Evolutionary conservation across 257 asterid genomes (phyloP).

Genomic region (Echium plantagineum): DNA sequence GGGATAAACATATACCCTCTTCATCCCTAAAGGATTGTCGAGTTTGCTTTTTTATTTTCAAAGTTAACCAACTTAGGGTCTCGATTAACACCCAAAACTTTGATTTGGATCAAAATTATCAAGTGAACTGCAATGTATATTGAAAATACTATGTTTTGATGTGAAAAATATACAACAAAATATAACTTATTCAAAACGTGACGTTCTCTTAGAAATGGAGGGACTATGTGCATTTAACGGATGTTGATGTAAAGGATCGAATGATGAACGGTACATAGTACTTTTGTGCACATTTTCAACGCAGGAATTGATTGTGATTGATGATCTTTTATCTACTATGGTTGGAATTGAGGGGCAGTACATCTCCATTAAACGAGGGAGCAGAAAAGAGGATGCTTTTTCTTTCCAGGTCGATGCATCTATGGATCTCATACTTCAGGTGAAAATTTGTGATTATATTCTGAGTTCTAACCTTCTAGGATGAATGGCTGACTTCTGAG

Average conservation of each 20-base stretch:
- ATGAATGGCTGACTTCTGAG: background rate
- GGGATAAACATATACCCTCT: too few relatives aligned
- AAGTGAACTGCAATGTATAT: too few relatives aligned
- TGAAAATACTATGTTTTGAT: too few relatives aligned
- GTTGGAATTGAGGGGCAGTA: slow-evolving; percentile 91
- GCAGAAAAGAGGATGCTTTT: slow-evolving; percentile 45
- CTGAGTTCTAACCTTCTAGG: slow-evolving; percentile 6
- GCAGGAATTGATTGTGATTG: slow-evolving; percentile 89
- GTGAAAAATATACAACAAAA: too few relatives aligned
- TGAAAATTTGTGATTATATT: slow-evolving; percentile 13
- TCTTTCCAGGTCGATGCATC: slow-evolving; percentile 75
- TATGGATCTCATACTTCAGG: slow-evolving; percentile 96
- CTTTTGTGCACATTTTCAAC: background rate
- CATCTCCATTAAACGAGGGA: slow-evolving; percentile 49
- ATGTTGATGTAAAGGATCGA: background rate
- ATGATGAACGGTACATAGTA: too few relatives aligned
- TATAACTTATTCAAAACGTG: too few relatives aligned
- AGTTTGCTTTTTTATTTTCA: too few relatives aligned
- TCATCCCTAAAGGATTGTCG: too few relatives aligned
- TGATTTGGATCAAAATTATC: too few relatives aligned
- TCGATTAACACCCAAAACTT: too few relatives aligned
- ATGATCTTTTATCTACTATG: slow-evolving; percentile 69
- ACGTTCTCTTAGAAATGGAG: too few relatives aligned
- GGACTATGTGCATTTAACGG: background rate
- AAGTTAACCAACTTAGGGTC: too few relatives aligned